Base-by-base conservation (phyloP, 345 rosid species). In the Arabis hirsuta region DNA sequence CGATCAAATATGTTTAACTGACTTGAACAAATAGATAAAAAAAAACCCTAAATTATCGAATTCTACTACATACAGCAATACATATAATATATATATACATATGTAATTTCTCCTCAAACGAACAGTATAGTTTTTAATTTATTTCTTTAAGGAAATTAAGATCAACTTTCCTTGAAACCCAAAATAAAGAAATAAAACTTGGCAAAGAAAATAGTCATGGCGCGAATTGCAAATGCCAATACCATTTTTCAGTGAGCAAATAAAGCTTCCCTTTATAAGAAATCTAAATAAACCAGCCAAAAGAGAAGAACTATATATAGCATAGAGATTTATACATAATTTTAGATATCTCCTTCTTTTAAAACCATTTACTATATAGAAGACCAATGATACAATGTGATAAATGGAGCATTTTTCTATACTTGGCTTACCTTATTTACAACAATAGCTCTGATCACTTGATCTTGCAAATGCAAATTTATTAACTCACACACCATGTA, bases 371-470 rank as follows among this genome's bases (percentile, higher is more conserved):
- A 62, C 12, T 22, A 54, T 12, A 5, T 27, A 61, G 60, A 60
- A 62, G 12, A 32, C 20, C 38, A 62, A 7, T 12, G 20, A 47
- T 70, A 50, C 22, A 47, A 44, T 68, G 54, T 59, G 50, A 59
- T 38, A 45, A 31, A 64, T 56, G 1, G 13, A 62, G 2, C 58
- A 46, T 11, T 27, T 32, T 9, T 48, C 36, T 27, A 12, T 22
- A 27, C 19, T 26, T 38, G 13, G 67, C 60, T 65, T 58, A 73
- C 78, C 78, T 57, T 48, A 29, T 10, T 9, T 20, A 43, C 10
- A 9, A 27, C 8, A 66, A 2, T 1, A 47, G 24, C 65, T 65
- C 72, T 32, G 36, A 32, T 63, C 48, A 22, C 77, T 73, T 65
- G 53, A 53, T 65, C 72, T 57, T 56, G 53, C n/a, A 44, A 66